phyloP scores from a whole-genome alignment of 1,139 yeast species.

The Debaryomyces sp. region DNA sequence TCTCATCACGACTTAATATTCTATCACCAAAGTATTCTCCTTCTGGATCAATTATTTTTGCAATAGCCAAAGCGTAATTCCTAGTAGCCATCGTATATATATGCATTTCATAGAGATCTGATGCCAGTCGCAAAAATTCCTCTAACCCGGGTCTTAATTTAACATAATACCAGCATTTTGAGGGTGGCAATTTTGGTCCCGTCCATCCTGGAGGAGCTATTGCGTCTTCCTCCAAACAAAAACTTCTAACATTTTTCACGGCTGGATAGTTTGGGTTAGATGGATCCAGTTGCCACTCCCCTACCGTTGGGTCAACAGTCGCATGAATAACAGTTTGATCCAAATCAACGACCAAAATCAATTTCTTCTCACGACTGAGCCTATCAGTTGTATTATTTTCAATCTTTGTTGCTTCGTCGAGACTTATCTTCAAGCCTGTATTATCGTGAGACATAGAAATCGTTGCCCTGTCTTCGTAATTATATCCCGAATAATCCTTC shows the following conservation, averaged over 20 bases:
- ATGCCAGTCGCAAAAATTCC: constrained; percentile 66
- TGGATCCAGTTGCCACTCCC: constrained; percentile 92
- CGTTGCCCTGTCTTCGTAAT: constrained; percentile 76
- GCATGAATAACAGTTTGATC: constrained; percentile 99
- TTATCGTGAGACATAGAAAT: constrained; percentile 90
- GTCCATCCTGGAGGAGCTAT: constrained; percentile 57
- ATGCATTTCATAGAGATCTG: constrained; percentile 80
- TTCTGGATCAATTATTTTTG: constrained; percentile 87
- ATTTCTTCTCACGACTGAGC: constrained; percentile 62
- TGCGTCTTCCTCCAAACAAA: constrained; percentile 76
- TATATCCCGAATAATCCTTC: constrained; percentile 76
- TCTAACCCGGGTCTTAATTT: constrained; percentile 87
- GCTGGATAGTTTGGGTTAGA: constrained; percentile 82
- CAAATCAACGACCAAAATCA: constrained; percentile 90
- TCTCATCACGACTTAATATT: constrained; percentile 89
- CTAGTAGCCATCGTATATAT: constrained; percentile 99
- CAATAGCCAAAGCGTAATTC: constrained; percentile 88
- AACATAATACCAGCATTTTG: constrained; percentile 85
- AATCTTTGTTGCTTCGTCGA: constrained; percentile 82
- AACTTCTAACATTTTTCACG: constrained; percentile 77
- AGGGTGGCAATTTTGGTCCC: constrained; percentile 61
- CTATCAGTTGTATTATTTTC: constrained; percentile 69
- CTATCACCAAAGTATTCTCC: constrained; percentile 89
- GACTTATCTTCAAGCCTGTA: constrained; percentile 80
- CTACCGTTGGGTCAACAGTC: constrained; percentile 96